Base-by-base conservation (phyloP, 192 early-diverging fungal genomes). In the Funneliformis mosseae region DNA sequence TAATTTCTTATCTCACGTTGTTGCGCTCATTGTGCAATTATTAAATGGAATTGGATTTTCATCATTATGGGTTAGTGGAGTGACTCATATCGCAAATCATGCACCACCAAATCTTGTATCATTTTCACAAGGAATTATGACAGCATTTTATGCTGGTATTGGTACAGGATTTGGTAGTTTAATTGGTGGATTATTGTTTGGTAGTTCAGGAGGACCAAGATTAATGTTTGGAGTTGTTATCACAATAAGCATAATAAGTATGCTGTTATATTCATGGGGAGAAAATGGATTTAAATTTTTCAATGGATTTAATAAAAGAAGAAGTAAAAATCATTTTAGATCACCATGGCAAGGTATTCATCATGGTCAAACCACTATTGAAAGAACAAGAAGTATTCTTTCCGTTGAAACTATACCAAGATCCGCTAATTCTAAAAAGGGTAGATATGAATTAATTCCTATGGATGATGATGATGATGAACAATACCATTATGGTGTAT, bases 21-120 rank as follows among this genome's bases (percentile, higher is more conserved):
- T 85, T 43, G 86, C 84, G 48, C 81, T 87, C n/a, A 76, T 79
- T 5, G 66, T 85, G 23, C 84, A 87, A 67, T 73, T 85, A 33
- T 61, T 87, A 16, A 87, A 87, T 77, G 86, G 82, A 79, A 79
- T 87, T 38, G 86, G 84, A 75, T 87, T 87, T 80, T 85, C 86
- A 12, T 80, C 86, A 16, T 59, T 87, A 39, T 87, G 86, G 86
- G 83, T 83, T 55, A 83, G 84, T 23, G 86, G 84, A 33, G 86
- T 87, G 4, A 84, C 83, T 9, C 84, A 87, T 62, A 81, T 84
- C 5, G 84, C 85, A 72, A 84, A 87, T 72, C 46, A 83, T n/a
- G 79, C 86, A 7, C 86, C 86, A 38, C 84, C 84, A 1, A 82
- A 79, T 43, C 70, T 87, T 23, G 82, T 85, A 69, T 84, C 86